Evolutionary conservation across 2,329 filamentous ascomycete species (phyloP), one percentile per base, ranked within the genome.

Genomic region (Exophiala sideris): DNA sequence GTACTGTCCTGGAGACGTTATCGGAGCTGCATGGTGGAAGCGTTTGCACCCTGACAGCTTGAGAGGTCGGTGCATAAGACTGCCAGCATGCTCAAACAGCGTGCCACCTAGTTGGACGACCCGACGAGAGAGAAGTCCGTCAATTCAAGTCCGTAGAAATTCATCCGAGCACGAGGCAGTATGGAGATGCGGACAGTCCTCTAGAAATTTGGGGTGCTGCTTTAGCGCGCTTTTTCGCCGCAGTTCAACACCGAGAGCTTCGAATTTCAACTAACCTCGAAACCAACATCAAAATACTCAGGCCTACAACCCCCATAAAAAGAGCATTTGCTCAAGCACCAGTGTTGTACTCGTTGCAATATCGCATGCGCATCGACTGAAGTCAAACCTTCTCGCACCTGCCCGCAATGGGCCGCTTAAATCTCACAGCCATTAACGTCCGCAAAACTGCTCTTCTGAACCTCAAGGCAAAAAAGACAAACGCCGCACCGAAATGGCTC

Each of bases 401-500:
- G 41, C 53, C 61, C 58, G 60, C 56, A 48, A 76, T 76, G 74
- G 73, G 73, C 59, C 75, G 72, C 65, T 68, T 72, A 65, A 76
- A 76, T 56, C 66, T 76, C 61, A 70, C 73, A 61, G 73, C 74
- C 46, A 70, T 76, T 42, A 71, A 71, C 49, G 74, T 76, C 52
- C 70, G 74, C 61, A 69, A 71, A 61, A 73, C 66, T 20, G 73
- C 71, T 34, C 60, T 76, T 39, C 66, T 64, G 29, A 70, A 73
- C 58, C 64, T 68, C 50, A 65, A 68, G 44, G 64, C 64, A 42
- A 68, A 67, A 42, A 72, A 73, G 60, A 70, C 65, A 35, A 58
- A 56, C 12, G 63, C 62, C 38, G 58, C 68, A n/a, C 73, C 72
- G 18, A 63, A 65, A 64, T 87, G 84, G 84, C 79, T 81, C 62